Evolutionary conservation across 2,329 filamentous ascomycete species (phyloP).

Genomic region (Microsporum canis): DNA sequence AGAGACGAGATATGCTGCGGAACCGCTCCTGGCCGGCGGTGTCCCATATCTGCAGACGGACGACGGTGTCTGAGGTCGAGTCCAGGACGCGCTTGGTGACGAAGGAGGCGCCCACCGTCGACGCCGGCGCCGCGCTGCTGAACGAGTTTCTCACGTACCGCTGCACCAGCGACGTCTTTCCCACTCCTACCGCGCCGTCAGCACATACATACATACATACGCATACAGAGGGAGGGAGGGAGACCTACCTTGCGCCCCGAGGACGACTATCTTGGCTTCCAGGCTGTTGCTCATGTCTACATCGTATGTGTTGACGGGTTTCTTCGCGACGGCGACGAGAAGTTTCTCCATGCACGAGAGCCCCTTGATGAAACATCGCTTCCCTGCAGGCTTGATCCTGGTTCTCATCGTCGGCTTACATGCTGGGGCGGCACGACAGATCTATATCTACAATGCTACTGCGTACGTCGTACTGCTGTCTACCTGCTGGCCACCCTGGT

Average conservation of each 20-base stretch:
- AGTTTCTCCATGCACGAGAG: too few species aligned
- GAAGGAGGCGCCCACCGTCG: conserved; percentile 71
- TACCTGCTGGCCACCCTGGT: too few species aligned
- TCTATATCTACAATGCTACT: too few species aligned
- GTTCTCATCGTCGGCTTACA: too few species aligned
- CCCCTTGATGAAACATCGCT: too few species aligned
- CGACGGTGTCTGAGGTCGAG: conserved; percentile 70
- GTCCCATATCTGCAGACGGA: conserved; percentile 93
- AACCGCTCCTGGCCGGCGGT: conserved; percentile 94
- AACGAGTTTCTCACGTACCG: conserved; percentile 39
- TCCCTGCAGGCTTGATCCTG: too few species aligned
- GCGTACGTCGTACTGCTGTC: too few species aligned
- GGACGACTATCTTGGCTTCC: conserved; percentile 43
- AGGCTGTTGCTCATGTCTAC: conserved; percentile 36
- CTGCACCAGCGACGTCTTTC: conserved; percentile 43
- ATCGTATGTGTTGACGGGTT: not conserved
- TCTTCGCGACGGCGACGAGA: too few species aligned
- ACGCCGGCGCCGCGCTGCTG: conserved; percentile 36
- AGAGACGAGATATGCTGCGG: conserved; percentile 83
- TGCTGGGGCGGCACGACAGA: too few species aligned
- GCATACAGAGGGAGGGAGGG: not conserved
- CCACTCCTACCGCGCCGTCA: conserved; percentile 31
- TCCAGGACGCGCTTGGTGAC: conserved; percentile 71
- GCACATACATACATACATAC: not conserved
- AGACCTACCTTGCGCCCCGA: conserved; percentile 39